phyloP scores from a whole-genome alignment of 2,329 filamentous ascomycete species.

The Keithomyces neogunnii region DNA sequence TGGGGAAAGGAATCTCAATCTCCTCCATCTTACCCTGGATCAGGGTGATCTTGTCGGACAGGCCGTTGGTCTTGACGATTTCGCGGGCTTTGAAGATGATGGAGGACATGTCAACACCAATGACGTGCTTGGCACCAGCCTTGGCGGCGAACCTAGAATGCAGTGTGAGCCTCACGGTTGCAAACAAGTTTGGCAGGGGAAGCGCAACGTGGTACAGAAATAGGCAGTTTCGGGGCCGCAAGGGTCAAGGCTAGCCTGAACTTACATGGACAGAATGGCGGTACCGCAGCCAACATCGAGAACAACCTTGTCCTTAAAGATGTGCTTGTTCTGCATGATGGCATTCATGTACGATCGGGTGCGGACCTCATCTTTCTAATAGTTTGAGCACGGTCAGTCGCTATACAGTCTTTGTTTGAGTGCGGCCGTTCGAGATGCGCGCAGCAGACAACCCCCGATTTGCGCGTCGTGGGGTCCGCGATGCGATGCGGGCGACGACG shows the following conservation, averaged over 20 bases:
- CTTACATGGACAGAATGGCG: constrained; percentile 95
- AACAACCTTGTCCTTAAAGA: constrained; percentile 75
- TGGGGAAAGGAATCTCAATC: constrained; percentile 81
- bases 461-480: constrained; percentile 6
- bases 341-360: constrained; percentile 95
- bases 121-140: constrained; percentile 95
- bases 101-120: constrained; percentile 98
- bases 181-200: background rate
- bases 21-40: constrained; percentile 99
- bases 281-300: constrained; percentile 97
- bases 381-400: background rate
- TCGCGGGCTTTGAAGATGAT: constrained; percentile 98
- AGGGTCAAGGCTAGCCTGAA: constrained; percentile 11
- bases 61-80: constrained; percentile 86
- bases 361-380: constrained; percentile 94
- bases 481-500: constrained; percentile 5
- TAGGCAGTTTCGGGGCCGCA: background rate
- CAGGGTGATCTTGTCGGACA: constrained; percentile 93
- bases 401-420: background rate
- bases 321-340: constrained; percentile 94
- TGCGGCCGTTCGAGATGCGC: background rate
- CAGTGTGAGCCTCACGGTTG: constrained; percentile 1
- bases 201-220: background rate
- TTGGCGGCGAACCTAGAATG: constrained; percentile 80
- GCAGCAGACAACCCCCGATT: constrained; percentile 1